Evolutionary conservation across 192 early-diverging fungal species (phyloP), one percentile per base, ranked within the genome.

Genomic region (Paraglomus brasilianum): DNA sequence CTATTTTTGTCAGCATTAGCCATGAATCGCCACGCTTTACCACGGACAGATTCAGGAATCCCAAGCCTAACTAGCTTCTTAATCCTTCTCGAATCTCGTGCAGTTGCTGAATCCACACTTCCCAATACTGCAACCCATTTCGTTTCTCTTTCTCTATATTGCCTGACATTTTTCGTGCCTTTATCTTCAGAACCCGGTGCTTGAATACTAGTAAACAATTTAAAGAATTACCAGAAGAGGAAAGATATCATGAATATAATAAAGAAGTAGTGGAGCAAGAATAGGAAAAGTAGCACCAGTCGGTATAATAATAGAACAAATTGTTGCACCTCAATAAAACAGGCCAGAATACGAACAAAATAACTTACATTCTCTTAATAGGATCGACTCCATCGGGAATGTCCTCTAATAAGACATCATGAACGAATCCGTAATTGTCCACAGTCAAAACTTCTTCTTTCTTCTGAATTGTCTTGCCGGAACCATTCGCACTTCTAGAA

Each of bases 41-140:
- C 83, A 21, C 92, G 84, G 2, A 93, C 77, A 5, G 87, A 87
- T 9, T 83, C 75, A 4, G 92, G 92, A 38, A 92, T 80, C 24
- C 92, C 92, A 5, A 59, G 70, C 30, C 88, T 70, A 44, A 86
- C 86, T 24, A 94, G 65, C 72, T 88, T 86, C 75, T 93, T 93
- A 63, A 90, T 80, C 72, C 41, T 82, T 82, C 59, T 79, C 61
- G 21, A 69, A 5, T 58, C 67, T 38, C 55, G 45, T 42, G 55
- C 67, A 0, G 75, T 71, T 17, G 73, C 49, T 24, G 69, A 71
- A 61, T 79, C 71, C 58, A 82, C 24, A n/a, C 58, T 75, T n/a
- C 48, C 53, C n/a, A 82, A 62, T 19, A 79, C 56, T 9, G 38
- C 45, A 4, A 82, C 46, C 80, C 80, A 82, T 75, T 82, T 82